Evolutionary conservation across 495 filamentous ascomycete species (phyloP), one percentile per base, ranked within the genome.

Genomic region (Trichoderma virens): DNA sequence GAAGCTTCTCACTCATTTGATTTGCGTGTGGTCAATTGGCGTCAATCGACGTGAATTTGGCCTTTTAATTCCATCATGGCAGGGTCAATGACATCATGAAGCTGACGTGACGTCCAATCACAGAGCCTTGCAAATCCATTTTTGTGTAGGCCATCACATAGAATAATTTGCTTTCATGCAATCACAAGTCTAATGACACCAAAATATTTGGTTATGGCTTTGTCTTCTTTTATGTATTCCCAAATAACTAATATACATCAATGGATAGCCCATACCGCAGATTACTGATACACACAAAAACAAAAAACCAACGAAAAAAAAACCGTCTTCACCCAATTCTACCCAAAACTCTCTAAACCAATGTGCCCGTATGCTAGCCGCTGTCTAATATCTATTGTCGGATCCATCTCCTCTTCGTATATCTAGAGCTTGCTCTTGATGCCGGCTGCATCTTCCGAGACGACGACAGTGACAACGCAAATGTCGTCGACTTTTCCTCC

Each of bases 401-500:
- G 2, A 20, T n/a, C 6, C 30, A 2, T 25, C 31, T 38, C 16
- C 59, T n/a, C 31, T 5, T 5, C 38, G 72, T 68, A 80, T 18
- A 78, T 35, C 72, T 69, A 80, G 16, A 78, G 66, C 66, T 75
- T 74, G 64, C 76, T 76, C 66, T 76, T 75, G 28, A 68, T 31
- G 65, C 59, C 54, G 71, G 69, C 54, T 54, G 18, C 59, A 68
- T 81, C 79, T 65, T 83, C 83, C 5, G 90, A 84, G 8, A 86
- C 91, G 0, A 97, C 74, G 39, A 88, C 82, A 14, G 91, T 86
- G 47, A 97, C 75, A 5, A 89, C 87, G 66, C 88, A 91, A 54
- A 96, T 95, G 71, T 97, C 93, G 71, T 97, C 93, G 60, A 93
- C 83, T 70, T 97, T 97, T 2, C 93, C 93, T 28, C 93, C 93